A percentile compares a stretch with the other conserved stretches of the same genome.
Conservation (phyloP, 495 filamentous ascomycete species). For the Cenococcum geophilum region DNA sequence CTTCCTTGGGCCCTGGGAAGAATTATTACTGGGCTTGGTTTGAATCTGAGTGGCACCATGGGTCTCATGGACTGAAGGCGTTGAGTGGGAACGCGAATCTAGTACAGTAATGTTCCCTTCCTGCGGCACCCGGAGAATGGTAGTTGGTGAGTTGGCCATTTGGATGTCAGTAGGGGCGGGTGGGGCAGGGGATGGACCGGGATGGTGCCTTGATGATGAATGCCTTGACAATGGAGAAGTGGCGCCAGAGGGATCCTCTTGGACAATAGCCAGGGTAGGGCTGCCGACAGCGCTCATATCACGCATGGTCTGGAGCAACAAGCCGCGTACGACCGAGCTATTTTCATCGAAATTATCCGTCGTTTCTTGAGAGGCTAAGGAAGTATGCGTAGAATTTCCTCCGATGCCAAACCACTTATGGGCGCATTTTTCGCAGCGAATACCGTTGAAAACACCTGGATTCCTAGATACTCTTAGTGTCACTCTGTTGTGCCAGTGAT, state of each 20-base stretch:
- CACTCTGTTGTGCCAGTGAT: not conserved
- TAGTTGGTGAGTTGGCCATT: no score
- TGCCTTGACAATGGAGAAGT: not conserved
- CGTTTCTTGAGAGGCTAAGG: not conserved
- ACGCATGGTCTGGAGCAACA: not conserved
- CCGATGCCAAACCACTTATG: constrained; percentile 3
- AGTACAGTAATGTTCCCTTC: no score
- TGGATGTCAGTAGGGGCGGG: no score
- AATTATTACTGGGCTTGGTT: no score
- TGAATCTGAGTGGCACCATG: no score
- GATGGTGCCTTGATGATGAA: not conserved
- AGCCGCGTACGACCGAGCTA: not conserved
- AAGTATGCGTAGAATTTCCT: not conserved
- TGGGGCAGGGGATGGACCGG: not conserved
- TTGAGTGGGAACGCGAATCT: no score
- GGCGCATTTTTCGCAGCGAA: not conserved
- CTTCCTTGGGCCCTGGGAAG: no score
- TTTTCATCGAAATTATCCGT: not conserved
- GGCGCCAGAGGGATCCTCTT: not conserved
- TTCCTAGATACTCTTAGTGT: not conserved
- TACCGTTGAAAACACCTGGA: not conserved
- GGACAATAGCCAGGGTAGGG: not conserved
- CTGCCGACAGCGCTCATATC: constrained; percentile 1
- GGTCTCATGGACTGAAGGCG: no score
- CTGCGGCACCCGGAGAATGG: no score